Conservation (phyloP, 1,284 basidiomycete species). For the Xerocomus nothofagi region DNA sequence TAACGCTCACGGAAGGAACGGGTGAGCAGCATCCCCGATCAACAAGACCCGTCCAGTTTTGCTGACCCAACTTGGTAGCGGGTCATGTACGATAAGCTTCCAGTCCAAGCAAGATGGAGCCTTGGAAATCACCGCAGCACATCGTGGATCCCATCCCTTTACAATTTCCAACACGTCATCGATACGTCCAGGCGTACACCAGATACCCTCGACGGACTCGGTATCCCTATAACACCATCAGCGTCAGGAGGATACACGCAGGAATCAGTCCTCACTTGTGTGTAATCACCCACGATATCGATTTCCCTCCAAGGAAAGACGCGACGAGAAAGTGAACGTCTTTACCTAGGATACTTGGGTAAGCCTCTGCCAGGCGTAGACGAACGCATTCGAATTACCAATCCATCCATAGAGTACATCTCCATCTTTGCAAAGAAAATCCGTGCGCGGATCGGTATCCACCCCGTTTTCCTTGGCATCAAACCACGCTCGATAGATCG, state of each 20-base stretch:
- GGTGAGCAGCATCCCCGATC: conserved; percentile 35
- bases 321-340: conserved; percentile 31
- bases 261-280: conserved; percentile 9
- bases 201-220: conserved; percentile 27
- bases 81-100: conserved; percentile 35
- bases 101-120: conserved; percentile 32
- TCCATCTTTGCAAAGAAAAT: conserved; percentile 22
- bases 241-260: not conserved
- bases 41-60: conserved; percentile 26
- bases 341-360: conserved; percentile 14
- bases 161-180: conserved; percentile 31
- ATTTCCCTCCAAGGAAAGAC: conserved; percentile 21
- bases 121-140: conserved; percentile 28
- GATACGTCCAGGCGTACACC: conserved; percentile 28
- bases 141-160: conserved; percentile 33
- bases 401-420: conserved; percentile 30
- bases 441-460: conserved; percentile 26
- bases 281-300: conserved; percentile 30
- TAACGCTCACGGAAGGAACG: conserved; percentile 28
- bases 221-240: conserved; percentile 21
- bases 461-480: conserved; percentile 25
- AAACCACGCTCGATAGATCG: conserved; percentile 34
- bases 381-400: conserved; percentile 6
- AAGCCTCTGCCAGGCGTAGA: not conserved
- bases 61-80: conserved; percentile 34